Percentiles rank a stretch among this genome's conserved stretches.
These are phyloP conservation scores for Termitomyces sp. DNA, from an alignment of 768 basidiomycete species.

Conservation along the genomic window DNA sequence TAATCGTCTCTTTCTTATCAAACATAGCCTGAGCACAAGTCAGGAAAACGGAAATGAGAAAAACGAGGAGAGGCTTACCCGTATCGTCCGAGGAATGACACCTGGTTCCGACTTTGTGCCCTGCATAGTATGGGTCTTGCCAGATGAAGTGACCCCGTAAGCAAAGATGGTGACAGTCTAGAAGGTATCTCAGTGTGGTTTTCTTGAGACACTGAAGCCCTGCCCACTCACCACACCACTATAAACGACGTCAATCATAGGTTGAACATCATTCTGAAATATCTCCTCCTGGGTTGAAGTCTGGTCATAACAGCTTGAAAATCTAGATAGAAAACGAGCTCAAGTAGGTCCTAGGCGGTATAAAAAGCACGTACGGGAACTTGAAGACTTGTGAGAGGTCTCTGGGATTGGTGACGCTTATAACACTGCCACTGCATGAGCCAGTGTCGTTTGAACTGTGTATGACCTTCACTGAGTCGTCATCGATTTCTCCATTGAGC, in stretches of 20 bases:
- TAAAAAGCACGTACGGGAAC: conserved; percentile 57
- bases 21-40: conserved; percentile 50
- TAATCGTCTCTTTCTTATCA: conserved; percentile 39
- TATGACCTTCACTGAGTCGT: conserved; percentile 56
- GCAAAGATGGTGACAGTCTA: conserved; percentile 88
- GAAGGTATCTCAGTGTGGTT: background rate
- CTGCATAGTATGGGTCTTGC: conserved; percentile 94
- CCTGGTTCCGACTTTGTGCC: conserved; percentile 73
- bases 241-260: conserved; percentile 76
- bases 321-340: conserved; percentile 61
- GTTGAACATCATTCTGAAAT: conserved; percentile 71
- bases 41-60: background rate
- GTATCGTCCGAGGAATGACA: conserved; percentile 80
- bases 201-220: background rate
- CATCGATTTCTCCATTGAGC: conserved; percentile 60
- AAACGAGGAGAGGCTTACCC: conserved; percentile 40
- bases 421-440: conserved; percentile 40
- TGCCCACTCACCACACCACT: conserved; percentile 61
- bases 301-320: conserved; percentile 76
- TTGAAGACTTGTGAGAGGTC: conserved; percentile 70
- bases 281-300: conserved; percentile 73
- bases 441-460: conserved; percentile 33
- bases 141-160: conserved; percentile 89
- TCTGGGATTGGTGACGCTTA: conserved; percentile 70
- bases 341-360: background rate